phyloP scores from a whole-genome alignment of 2,329 filamentous ascomycete genomes.

The Talaromyces sp. region DNA sequence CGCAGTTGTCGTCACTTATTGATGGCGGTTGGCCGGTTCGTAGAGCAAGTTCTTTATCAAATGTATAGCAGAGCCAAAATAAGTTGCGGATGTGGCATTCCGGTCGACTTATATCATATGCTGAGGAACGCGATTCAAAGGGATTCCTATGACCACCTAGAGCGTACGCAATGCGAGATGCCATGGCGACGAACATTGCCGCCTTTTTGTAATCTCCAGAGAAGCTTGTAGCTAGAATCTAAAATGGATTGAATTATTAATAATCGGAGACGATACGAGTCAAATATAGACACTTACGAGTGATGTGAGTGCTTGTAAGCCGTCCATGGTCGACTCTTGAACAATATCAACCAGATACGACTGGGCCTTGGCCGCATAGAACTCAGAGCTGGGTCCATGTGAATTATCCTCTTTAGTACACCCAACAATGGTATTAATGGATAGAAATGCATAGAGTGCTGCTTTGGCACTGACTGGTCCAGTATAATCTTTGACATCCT shows the following conservation, averaged over 20 bases:
- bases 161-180: background rate
- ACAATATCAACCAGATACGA: background rate
- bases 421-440: background rate
- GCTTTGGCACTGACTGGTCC: background rate
- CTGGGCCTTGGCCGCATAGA: background rate
- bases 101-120: background rate
- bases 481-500: background rate
- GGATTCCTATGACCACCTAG: background rate
- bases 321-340: background rate
- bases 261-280: background rate
- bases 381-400: background rate
- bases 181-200: background rate
- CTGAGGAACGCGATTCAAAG: background rate
- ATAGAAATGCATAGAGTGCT: background rate
- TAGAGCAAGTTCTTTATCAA: background rate
- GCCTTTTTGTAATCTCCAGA: background rate
- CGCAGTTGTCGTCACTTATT: background rate
- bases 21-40: background rate
- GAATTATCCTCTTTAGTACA: background rate
- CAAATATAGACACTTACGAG: background rate
- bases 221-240: background rate
- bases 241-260: background rate
- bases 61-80: background rate
- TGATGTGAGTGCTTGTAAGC: background rate
- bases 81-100: background rate